Evolutionary conservation across 1,284 basidiomycete genomes (phyloP).

Genomic region (Naganishia albida): DNA sequence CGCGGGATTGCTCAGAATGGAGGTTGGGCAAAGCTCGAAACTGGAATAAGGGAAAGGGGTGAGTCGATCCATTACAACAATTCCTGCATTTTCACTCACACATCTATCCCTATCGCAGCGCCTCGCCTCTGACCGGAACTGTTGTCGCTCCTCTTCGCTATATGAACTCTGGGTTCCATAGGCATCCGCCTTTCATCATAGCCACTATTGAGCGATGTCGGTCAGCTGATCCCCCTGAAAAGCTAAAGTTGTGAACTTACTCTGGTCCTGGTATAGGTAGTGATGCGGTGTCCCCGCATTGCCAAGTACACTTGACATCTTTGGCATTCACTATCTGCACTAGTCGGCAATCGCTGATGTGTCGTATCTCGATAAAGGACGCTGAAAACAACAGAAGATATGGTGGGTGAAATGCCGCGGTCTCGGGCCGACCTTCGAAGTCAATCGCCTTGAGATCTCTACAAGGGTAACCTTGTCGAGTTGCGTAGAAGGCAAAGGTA

Average conservation of each 20-base stretch:
- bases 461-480: slow-evolving; percentile 81
- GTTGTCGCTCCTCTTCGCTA: slow-evolving; percentile 48
- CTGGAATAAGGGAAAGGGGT: slow-evolving; percentile 28
- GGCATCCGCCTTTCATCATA: slow-evolving; percentile 51
- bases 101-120: slow-evolving; percentile 48
- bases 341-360: slow-evolving; percentile 78
- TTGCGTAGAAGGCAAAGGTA: slow-evolving; percentile 62
- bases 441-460: slow-evolving; percentile 73
- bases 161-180: slow-evolving; percentile 53
- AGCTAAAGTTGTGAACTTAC: slow-evolving; percentile 36
- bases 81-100: slow-evolving; percentile 38
- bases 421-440: slow-evolving; percentile 90
- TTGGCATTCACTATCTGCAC: slow-evolving; percentile 82
- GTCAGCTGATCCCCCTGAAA: slow-evolving; percentile 41
- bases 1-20: slow-evolving; percentile 52
- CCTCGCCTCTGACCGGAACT: slow-evolving; percentile 31
- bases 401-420: slow-evolving; percentile 81
- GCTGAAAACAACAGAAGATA: slow-evolving; percentile 88
- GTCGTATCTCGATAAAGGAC: slow-evolving; percentile 89
- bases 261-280: slow-evolving; percentile 35
- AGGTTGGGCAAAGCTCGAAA: slow-evolving; percentile 53
- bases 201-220: slow-evolving; percentile 37
- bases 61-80: not conserved
- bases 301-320: slow-evolving; percentile 85
- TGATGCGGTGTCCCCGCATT: slow-evolving; percentile 55